phyloP scores from a whole-genome alignment of 345 rosid genomes.

The Salix brachista region DNA sequence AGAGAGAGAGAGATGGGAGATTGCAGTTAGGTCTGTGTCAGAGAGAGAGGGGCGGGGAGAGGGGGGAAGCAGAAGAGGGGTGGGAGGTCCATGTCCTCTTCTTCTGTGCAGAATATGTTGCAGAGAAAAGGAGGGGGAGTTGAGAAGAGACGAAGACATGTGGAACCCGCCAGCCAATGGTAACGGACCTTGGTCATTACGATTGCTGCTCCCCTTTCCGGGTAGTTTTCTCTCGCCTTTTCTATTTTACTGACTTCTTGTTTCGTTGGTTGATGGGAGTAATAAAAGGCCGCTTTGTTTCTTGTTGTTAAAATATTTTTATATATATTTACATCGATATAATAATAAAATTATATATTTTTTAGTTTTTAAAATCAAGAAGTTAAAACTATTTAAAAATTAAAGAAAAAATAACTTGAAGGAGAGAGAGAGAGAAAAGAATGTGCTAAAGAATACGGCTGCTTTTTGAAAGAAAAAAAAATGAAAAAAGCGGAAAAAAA shows the following conservation, averaged over 20 bases:
- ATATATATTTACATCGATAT: no score
- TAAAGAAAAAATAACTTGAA: no score
- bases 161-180: slow-evolving; percentile 46
- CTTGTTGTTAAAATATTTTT: no score
- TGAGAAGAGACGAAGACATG: slow-evolving; percentile 32
- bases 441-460: background rate
- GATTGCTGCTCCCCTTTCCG: background rate
- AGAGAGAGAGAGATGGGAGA: no score
- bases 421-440: no score
- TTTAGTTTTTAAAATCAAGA: no score
- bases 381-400: no score
- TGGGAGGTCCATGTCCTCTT: background rate
- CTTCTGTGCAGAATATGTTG: slow-evolving; percentile 1
- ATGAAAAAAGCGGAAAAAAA: background rate
- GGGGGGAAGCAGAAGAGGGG: background rate
- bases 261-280: background rate
- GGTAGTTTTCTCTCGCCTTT: background rate
- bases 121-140: slow-evolving; percentile 4
- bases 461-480: background rate
- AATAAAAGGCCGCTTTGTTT: background rate
- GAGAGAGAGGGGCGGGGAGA: background rate
- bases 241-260: background rate
- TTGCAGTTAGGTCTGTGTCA: slow-evolving; percentile 4
- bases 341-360: no score
- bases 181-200: slow-evolving; percentile 17